A percentile compares a stretch with the other conserved stretches of the same genome.
Conservation (phyloP, 371 early-diverging fungal genomes). For the Capillidium heterosporum region DNA sequence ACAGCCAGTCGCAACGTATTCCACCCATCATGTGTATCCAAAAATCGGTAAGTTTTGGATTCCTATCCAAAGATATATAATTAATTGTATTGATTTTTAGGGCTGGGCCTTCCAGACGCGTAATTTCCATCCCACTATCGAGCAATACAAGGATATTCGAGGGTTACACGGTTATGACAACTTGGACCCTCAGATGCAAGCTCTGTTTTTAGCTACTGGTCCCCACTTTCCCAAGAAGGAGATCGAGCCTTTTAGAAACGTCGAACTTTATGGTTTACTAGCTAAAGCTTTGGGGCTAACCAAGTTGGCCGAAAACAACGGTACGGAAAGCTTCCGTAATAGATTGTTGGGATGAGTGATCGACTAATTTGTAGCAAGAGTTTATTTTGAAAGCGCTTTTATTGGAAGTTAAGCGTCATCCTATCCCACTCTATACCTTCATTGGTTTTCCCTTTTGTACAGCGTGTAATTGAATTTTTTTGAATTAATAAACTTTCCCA, state of each 20-base stretch:
- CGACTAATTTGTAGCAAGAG: no score
- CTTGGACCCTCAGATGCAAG: conserved; percentile 56
- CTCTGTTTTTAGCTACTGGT: conserved; percentile 70
- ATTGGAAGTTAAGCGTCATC: no score
- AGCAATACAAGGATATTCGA: conserved; percentile 13
- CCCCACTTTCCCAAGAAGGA: conserved; percentile 17
- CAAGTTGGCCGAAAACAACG: background rate
- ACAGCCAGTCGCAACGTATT: conserved; percentile 33
- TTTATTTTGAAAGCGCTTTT: no score
- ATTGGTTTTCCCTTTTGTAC: no score
- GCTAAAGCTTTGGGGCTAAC: background rate
- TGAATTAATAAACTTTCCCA: no score
- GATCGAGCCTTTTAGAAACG: conserved; percentile 4
- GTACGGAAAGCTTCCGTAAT: background rate
- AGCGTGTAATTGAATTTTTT: no score
- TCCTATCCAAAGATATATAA: background rate
- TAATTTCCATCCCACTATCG: conserved; percentile 12
- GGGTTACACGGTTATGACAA: conserved; percentile 85
- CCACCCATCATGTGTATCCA: conserved; percentile 57
- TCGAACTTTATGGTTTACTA: conserved; percentile 6
- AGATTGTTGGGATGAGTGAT: no score
- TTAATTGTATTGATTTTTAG: background rate
- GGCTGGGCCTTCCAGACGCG: conserved; percentile 24
- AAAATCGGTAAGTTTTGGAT: conserved; percentile 28
- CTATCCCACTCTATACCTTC: no score